Conservation (phyloP, 2,329 filamentous ascomycete species). For the Colletotrichum phormii region DNA sequence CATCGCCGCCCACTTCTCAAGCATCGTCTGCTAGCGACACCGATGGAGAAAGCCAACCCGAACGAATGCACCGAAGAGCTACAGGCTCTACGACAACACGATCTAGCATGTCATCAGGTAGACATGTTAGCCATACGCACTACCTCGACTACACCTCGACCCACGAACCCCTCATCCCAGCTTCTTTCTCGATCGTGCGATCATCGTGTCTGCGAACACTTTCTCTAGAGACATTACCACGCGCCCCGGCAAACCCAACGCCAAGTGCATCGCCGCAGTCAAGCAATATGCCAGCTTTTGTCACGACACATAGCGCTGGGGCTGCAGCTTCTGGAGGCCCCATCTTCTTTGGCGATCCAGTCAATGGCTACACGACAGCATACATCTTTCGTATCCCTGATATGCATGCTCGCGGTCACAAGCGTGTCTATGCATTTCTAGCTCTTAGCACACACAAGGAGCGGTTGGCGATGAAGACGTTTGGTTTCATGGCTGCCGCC, state of each 20-base stretch:
- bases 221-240: constrained; percentile 74
- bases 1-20: constrained; percentile 65
- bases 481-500: constrained; percentile 69
- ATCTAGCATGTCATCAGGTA: constrained; percentile 65
- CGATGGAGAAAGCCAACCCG: constrained; percentile 61
- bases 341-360: constrained; percentile 75
- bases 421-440: constrained; percentile 76
- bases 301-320: constrained; percentile 65
- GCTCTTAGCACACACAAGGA: constrained; percentile 75
- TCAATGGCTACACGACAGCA: constrained; percentile 75
- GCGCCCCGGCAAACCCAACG: constrained; percentile 52
- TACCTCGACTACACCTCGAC: constrained; percentile 77
- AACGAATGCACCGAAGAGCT: constrained; percentile 54
- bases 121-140: constrained; percentile 71
- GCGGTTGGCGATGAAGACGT: constrained; percentile 73
- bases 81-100: constrained; percentile 62
- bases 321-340: constrained; percentile 71
- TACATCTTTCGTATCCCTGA: constrained; percentile 79
- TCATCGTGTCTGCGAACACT: constrained; percentile 75
- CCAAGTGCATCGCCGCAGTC: constrained; percentile 42
- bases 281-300: constrained; percentile 59
- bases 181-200: constrained; percentile 75
- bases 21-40: constrained; percentile 61
- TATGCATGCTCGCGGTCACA: constrained; percentile 74
- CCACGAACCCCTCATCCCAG: constrained; percentile 70